Conservation (phyloP, 2,329 filamentous ascomycete species). For the Paracoccidioides lutzii region DNA sequence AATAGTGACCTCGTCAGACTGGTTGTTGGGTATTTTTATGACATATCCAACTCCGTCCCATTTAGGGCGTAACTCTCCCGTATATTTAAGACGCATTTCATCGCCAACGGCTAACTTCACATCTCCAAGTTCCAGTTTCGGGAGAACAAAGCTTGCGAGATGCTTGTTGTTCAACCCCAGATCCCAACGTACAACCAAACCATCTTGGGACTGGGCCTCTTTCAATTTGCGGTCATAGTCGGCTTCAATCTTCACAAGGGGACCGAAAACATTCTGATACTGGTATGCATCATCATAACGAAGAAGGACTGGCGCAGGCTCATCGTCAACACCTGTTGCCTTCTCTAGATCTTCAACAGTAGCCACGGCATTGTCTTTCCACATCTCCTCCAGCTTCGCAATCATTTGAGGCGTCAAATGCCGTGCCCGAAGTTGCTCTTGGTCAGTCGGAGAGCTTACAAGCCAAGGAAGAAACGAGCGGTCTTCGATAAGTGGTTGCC, state of each 20-base stretch:
- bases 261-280: conserved; percentile 97
- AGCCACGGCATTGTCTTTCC: conserved; percentile 86
- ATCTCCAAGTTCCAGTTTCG: conserved; percentile 93
- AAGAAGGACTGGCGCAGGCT: conserved; percentile 80
- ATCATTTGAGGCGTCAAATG: conserved; percentile 91
- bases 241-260: conserved; percentile 95
- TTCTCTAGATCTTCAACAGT: conserved; percentile 89
- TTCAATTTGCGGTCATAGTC: conserved; percentile 99
- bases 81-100: conserved; percentile 96
- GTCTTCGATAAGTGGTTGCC: conserved; percentile 95
- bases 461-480: conserved; percentile 92
- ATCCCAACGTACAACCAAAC: conserved; percentile 88
- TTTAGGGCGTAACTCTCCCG: conserved; percentile 75
- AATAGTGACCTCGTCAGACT: conserved; percentile 92
- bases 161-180: conserved; percentile 95
- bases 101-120: conserved; percentile 96
- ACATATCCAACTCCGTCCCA: conserved; percentile 99
- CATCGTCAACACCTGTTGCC: conserved; percentile 80
- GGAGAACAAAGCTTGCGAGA: conserved; percentile 84
- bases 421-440: conserved; percentile 87
- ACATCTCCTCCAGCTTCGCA: conserved; percentile 91
- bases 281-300: conserved; percentile 96
- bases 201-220: conserved; percentile 93
- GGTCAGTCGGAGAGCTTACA: conserved; percentile 74
- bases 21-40: conserved; percentile 98